Percentiles rank a stretch among this genome's conserved stretches.
Conservation (phyloP, 805 yeast genomes). For the Barnettozyma sucrosica region DNA sequence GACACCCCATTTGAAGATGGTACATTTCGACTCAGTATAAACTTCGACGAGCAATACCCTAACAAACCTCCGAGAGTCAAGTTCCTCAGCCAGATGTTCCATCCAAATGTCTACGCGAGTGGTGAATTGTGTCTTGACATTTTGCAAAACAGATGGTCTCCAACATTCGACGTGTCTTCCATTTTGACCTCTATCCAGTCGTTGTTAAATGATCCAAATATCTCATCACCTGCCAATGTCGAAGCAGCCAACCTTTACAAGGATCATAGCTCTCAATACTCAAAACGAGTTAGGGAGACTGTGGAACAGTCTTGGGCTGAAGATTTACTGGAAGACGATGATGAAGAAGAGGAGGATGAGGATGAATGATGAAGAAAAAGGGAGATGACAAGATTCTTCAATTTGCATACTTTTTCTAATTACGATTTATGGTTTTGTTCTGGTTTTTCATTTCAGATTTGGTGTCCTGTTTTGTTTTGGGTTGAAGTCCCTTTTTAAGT, state of each 20-base stretch:
- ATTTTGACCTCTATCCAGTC: slow-evolving; percentile 91
- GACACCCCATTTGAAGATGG: slow-evolving; percentile 99
- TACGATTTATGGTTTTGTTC: neutral
- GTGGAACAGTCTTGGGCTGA: slow-evolving; percentile 94
- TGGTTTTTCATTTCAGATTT: neutral
- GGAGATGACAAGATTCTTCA: neutral
- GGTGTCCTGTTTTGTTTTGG: neutral
- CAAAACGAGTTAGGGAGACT: slow-evolving; percentile 86
- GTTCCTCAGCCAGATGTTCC: slow-evolving; percentile 92
- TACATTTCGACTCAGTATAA: slow-evolving; percentile 78
- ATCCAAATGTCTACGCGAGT: slow-evolving; percentile 92
- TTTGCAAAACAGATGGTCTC: slow-evolving; percentile 96
- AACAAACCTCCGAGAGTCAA: slow-evolving; percentile 93
- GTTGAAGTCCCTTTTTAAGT: neutral
- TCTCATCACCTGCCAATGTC: slow-evolving; percentile 93
- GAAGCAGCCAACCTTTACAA: slow-evolving; percentile 95
- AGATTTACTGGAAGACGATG: slow-evolving; percentile 57
- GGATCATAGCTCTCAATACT: slow-evolving; percentile 91
- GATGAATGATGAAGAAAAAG: slow-evolving; percentile 29
- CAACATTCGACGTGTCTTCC: slow-evolving; percentile 95
- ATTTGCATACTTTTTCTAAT: neutral
- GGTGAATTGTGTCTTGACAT: slow-evolving; percentile 96
- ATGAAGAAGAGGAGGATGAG: slow-evolving; percentile 31
- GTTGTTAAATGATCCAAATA: slow-evolving; percentile 91
- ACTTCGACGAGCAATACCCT: slow-evolving; percentile 95